Evolutionary conservation across 805 yeast genomes (phyloP).

Genomic region (Wickerhamiella azymoides): DNA sequence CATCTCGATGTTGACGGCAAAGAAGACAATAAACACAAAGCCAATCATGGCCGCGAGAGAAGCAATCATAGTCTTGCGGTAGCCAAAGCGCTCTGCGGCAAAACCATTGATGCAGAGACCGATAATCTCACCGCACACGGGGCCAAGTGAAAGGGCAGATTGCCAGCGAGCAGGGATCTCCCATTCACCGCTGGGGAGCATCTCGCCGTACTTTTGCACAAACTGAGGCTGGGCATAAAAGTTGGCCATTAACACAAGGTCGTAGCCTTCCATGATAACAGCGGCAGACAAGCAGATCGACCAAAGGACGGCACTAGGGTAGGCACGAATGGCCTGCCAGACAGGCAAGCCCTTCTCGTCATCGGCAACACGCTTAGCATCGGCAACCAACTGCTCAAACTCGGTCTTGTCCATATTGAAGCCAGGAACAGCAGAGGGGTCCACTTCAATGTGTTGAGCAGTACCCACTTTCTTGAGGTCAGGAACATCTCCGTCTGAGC

Average conservation of each 20-base stretch:
- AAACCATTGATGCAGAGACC: conserved; percentile 35
- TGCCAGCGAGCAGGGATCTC: conserved; percentile 17
- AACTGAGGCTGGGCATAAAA: conserved; percentile 36
- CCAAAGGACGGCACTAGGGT: conserved; percentile 35
- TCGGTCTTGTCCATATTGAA: not conserved
- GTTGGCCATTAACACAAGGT: conserved; percentile 28
- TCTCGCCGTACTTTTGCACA: conserved; percentile 29
- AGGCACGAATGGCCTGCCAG: conserved; percentile 26
- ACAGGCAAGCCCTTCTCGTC: conserved; percentile 21
- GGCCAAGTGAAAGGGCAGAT: conserved; percentile 15
- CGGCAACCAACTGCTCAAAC: conserved; percentile 17
- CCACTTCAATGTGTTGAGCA: not conserved
- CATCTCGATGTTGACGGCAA: conserved; percentile 26
- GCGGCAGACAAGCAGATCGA: conserved; percentile 32
- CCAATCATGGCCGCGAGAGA: conserved; percentile 1
- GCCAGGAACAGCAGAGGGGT: not conserved
- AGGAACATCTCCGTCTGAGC: not conserved
- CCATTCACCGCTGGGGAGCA: conserved; percentile 9
- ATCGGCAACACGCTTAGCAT: conserved; percentile 5
- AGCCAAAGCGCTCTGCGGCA: conserved; percentile 34
- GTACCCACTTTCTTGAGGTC: not conserved
- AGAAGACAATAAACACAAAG: conserved; percentile 26
- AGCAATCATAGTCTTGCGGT: conserved; percentile 29
- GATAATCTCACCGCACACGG: conserved; percentile 29
- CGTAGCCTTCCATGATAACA: conserved; percentile 39